Percentiles rank a stretch among this genome's conserved stretches.
phyloP scores from a whole-genome alignment of 225 moss, liverwort and hornwort species.

The Physcomitrium patens region DNA sequence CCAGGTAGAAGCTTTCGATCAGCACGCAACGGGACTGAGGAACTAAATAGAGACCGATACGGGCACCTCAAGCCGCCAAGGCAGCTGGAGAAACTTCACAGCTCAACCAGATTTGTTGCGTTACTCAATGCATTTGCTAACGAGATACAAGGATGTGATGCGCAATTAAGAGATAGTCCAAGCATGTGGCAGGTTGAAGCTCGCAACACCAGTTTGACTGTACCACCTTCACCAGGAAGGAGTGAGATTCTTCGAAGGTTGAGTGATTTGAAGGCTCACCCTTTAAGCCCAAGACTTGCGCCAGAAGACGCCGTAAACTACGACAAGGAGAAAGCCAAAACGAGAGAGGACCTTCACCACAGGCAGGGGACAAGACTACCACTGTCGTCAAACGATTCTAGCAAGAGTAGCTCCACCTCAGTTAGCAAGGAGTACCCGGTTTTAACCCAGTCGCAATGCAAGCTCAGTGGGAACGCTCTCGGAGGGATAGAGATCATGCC shows the following conservation, averaged over 20 bases:
- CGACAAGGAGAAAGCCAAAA: conserved; percentile 9
- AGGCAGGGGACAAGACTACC: conserved; percentile 19
- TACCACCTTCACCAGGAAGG: conserved; percentile 1
- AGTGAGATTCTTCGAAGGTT: conserved; percentile 38
- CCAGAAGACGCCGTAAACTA: conserved; percentile 8
- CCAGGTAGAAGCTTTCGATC: conserved; percentile 32
- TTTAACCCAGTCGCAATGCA: not conserved
- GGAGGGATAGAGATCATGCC: conserved; percentile 30
- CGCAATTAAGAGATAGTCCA: not conserved
- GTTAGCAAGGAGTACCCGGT: not conserved
- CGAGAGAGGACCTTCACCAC: conserved; percentile 25
- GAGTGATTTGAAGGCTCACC: conserved; percentile 38
- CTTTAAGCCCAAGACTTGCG: conserved; percentile 25
- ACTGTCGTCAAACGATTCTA: not conserved
- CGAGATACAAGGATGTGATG: conserved; percentile 14
- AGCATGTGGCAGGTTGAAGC: not conserved
- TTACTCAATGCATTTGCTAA: not conserved
- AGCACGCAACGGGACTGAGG: not conserved
- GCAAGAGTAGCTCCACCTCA: not conserved
- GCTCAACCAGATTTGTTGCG: conserved; percentile 1
- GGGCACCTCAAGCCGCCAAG: conserved; percentile 23
- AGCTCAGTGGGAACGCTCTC: not conserved
- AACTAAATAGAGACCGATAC: not conserved
- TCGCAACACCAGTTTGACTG: not conserved
- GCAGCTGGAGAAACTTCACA: conserved; percentile 16